Conservation (phyloP, 306 rosid species). For the Lablab purpureus region DNA sequence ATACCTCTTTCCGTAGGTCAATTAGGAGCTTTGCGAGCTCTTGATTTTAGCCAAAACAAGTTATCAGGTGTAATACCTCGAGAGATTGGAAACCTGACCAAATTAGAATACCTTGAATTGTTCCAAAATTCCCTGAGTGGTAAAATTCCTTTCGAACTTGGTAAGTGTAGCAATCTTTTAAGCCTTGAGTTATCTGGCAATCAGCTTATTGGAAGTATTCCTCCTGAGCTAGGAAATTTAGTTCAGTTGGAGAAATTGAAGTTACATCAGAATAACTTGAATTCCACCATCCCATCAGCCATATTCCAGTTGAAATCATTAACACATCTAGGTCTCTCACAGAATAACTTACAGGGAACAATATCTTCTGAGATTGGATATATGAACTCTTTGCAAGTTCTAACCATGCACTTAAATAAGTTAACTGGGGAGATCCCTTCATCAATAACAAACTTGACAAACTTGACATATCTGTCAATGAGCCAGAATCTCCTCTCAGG, state of each 20-base stretch:
- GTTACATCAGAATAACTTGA: conserved; percentile 61
- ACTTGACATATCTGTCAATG: conserved; percentile 66
- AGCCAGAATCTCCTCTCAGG: conserved; percentile 76
- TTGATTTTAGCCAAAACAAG: conserved; percentile 73
- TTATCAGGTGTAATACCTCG: conserved; percentile 67
- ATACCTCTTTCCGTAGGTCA: conserved; percentile 75
- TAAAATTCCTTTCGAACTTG: conserved; percentile 71
- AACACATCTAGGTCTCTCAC: conserved; percentile 66
- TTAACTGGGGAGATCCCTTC: conserved; percentile 72
- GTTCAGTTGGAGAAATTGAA: conserved; percentile 56
- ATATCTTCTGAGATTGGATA: conserved; percentile 74
- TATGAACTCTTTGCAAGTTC: conserved; percentile 62
- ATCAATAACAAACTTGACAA: conserved; percentile 72
- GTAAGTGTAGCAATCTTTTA: conserved; percentile 60
- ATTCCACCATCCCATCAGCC: conserved; percentile 74
- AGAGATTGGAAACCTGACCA: conserved; percentile 72
- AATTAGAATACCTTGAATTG: conserved; percentile 52
- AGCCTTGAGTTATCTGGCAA: conserved; percentile 63
- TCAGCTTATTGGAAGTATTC: conserved; percentile 65
- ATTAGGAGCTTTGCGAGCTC: conserved; percentile 55
- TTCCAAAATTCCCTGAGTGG: conserved; percentile 65
- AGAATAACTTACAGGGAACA: conserved; percentile 70
- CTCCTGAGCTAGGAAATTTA: conserved; percentile 72
- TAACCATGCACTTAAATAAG: conserved; percentile 72
- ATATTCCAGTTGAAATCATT: conserved; percentile 65